phyloP scores from a whole-genome alignment of 2,329 filamentous ascomycete genomes.

The Periconia sp. region DNA sequence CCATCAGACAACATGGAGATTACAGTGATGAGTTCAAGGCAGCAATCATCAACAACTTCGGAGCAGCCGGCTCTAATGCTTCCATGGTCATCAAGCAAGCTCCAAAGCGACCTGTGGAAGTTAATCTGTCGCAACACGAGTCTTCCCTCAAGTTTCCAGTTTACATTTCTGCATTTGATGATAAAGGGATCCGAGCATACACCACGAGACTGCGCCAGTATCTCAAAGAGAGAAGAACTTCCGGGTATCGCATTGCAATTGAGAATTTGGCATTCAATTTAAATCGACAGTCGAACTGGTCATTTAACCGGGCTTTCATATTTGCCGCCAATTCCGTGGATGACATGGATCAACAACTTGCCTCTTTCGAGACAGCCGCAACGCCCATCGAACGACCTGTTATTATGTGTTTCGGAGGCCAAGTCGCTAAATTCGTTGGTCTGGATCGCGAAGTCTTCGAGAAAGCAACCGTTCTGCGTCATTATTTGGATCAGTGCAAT shows the following conservation, averaged over 20 bases:
- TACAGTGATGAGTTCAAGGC: constrained; percentile 10
- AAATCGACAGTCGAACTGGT: neutral
- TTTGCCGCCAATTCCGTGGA: neutral
- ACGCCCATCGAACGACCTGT: constrained; percentile 1
- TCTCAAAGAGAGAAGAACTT: neutral
- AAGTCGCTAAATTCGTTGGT: neutral
- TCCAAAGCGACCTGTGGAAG: neutral
- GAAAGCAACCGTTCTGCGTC: too few relatives aligned
- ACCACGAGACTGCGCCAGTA: neutral
- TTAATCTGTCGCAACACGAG: neutral
- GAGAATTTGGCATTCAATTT: neutral
- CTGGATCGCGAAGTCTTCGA: neutral
- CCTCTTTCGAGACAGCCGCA: neutral
- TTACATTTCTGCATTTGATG: neutral
- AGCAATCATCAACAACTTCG: constrained; percentile 39
- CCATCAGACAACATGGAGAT: constrained; percentile 14
- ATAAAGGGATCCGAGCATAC: neutral
- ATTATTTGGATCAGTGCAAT: constrained; percentile 11
- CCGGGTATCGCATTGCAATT: too few relatives aligned
- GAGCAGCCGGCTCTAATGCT: constrained; percentile 24
- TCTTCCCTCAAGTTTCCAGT: constrained; percentile 4
- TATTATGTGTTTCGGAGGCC: constrained; percentile 9
- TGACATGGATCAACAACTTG: neutral
- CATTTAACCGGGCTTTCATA: neutral
- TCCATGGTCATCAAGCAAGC: neutral